These are phyloP conservation scores for Mesembryanthemum crystallinum DNA, from an alignment of 148 eudicot genomes.

Conservation along the genomic window DNA sequence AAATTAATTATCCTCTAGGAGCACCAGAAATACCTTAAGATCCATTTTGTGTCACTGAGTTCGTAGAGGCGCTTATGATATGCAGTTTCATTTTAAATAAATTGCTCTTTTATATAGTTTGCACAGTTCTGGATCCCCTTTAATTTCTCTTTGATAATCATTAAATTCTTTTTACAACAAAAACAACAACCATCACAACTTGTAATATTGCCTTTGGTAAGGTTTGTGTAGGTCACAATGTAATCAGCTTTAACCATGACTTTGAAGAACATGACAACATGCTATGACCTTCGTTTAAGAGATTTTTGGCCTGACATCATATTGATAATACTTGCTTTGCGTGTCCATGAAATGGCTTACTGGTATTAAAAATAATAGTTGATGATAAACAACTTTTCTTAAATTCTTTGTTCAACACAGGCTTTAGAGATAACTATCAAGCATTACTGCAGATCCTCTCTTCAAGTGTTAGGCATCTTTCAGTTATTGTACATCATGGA, in stretches of 20 bases:
- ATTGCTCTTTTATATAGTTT: neutral
- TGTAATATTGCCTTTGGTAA: neutral
- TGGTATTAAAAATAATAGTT: neutral
- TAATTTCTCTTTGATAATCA: neutral
- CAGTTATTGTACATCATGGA: conserved; percentile 44
- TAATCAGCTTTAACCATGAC: neutral
- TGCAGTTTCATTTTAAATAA: neutral
- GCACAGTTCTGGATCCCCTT: neutral
- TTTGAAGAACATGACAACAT: neutral
- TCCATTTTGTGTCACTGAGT: neutral
- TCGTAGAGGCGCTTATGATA: neutral
- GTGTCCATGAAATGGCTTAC: neutral
- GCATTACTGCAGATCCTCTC: conserved; percentile 45
- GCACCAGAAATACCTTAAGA: neutral
- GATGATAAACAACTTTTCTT: neutral
- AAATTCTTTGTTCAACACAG: conserved; percentile 31
- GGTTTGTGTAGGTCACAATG: neutral
- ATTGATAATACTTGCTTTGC: neutral
- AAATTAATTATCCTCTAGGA: neutral
- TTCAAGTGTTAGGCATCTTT: conserved; percentile 44
- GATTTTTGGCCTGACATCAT: neutral
- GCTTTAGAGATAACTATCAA: conserved; percentile 46
- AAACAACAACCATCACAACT: neutral
- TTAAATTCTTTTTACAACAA: neutral
- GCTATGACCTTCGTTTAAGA: neutral